phyloP scores from a whole-genome alignment of 73 alveolate genomes.

The Uronychia setigera region DNA sequence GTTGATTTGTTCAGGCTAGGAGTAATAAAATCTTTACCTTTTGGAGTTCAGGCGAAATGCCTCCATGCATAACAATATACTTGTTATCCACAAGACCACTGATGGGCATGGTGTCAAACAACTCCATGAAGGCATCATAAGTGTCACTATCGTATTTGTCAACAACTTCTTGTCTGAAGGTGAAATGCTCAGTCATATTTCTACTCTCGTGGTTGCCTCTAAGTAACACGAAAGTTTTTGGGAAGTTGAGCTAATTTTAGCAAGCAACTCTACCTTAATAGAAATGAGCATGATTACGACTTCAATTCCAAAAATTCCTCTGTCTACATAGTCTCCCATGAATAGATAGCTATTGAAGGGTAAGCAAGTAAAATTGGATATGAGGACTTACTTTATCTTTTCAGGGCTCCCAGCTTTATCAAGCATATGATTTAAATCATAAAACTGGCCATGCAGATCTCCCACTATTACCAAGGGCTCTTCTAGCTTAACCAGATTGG shows the following conservation, averaged over 20 bases:
- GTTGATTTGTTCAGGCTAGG: constrained; percentile 48
- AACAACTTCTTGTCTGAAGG: constrained; percentile 66
- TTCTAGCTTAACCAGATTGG: constrained; percentile 71
- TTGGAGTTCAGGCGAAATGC: constrained; percentile 66
- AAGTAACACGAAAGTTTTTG: constrained; percentile 54
- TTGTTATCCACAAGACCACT: constrained; percentile 77
- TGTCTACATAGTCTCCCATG: constrained; percentile 86
- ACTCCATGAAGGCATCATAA: constrained; percentile 66
- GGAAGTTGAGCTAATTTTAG: constrained; percentile 41
- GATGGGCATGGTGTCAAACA: constrained; percentile 84
- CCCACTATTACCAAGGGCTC: constrained; percentile 82
- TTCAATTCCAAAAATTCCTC: constrained; percentile 80
- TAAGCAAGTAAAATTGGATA: constrained; percentile 9
- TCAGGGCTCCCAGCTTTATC: constrained; percentile 7
- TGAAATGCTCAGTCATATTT: constrained; percentile 77
- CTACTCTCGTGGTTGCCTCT: constrained; percentile 84
- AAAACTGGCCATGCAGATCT: constrained; percentile 8
- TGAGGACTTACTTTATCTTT: constrained; percentile 31
- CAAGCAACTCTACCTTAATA: constrained; percentile 5
- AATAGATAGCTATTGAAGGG: constrained; percentile 39
- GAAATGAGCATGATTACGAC: constrained; percentile 62
- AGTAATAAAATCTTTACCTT: constrained; percentile 10
- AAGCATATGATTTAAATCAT: constrained; percentile 1
- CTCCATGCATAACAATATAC: constrained; percentile 71
- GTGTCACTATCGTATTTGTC: constrained; percentile 63